Evolutionary conservation across 2,329 filamentous ascomycete genomes (phyloP).

Genomic region (Laburnicola sp.): DNA sequence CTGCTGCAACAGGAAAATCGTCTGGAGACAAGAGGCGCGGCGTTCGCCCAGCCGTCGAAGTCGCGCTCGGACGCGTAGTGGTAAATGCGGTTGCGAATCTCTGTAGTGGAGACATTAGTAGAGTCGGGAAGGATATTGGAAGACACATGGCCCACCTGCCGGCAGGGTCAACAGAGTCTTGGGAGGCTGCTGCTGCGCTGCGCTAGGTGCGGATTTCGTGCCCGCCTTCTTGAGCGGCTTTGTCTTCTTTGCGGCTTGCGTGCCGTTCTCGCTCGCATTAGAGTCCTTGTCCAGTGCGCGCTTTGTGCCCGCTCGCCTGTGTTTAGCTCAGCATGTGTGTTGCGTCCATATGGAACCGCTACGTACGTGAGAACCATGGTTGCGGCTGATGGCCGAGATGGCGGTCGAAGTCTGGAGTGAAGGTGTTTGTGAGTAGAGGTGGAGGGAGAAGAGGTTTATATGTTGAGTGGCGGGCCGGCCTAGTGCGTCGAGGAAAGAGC

Average conservation of each 20-base stretch:
- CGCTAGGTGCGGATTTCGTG: not conserved
- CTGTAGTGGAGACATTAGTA: constrained; percentile 3
- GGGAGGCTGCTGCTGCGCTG: not conserved
- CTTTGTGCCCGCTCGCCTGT: constrained; percentile 1
- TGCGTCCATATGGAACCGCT: not conserved
- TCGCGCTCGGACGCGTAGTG: constrained; percentile 8
- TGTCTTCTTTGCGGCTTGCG: not conserved
- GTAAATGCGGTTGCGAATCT: constrained; percentile 22
- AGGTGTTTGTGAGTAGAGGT: too few relatives aligned
- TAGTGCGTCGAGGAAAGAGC: too few relatives aligned
- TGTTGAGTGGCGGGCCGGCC: too few relatives aligned
- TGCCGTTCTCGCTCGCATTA: not conserved
- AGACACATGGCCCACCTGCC: not conserved
- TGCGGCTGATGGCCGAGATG: not conserved
- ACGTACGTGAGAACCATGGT: not conserved
- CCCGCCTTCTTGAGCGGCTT: not conserved
- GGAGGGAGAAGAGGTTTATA: too few relatives aligned
- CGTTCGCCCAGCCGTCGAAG: not conserved
- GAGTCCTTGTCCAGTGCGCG: not conserved
- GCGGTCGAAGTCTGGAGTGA: too few relatives aligned
- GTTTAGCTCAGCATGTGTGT: not conserved
- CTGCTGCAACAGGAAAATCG: not conserved
- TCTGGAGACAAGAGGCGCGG: not conserved
- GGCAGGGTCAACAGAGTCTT: not conserved
- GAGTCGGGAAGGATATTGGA: not conserved